Evolutionary conservation across 768 basidiomycete genomes (phyloP).

Genomic region (Lentinula lateritia): DNA sequence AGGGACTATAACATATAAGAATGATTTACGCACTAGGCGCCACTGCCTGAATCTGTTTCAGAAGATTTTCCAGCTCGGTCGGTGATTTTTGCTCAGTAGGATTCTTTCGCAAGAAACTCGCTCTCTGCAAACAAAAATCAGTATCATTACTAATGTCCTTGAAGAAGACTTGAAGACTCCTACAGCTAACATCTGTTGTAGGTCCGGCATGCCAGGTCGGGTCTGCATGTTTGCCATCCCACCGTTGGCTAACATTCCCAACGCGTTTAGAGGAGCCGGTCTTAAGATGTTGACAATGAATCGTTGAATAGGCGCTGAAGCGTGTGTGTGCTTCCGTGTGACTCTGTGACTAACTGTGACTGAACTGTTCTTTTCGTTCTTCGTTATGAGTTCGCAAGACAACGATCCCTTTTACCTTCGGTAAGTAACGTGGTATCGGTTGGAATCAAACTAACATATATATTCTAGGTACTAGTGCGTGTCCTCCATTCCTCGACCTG

Average conservation of each 20-base stretch:
- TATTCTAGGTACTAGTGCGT: neutral
- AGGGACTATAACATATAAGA: conserved; percentile 8
- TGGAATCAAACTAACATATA: neutral
- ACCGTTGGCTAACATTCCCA: conserved; percentile 32
- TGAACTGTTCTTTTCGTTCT: neutral
- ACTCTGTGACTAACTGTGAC: neutral
- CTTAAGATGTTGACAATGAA: neutral
- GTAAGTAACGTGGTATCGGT: neutral
- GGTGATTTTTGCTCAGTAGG: conserved; percentile 43
- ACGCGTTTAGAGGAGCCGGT: neutral
- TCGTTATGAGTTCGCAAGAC: neutral
- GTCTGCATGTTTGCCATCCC: conserved; percentile 23
- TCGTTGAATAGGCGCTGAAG: neutral
- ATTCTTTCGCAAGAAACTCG: conserved; percentile 44
- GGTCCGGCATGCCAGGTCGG: conserved; percentile 17
- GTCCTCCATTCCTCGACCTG: neutral
- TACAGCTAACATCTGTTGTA: conserved; percentile 40
- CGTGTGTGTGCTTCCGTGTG: neutral
- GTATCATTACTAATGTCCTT: conserved; percentile 9
- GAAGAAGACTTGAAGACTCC: conserved; percentile 14
- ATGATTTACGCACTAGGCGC: conserved; percentile 26
- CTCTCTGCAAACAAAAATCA: conserved; percentile 28
- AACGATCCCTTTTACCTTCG: neutral
- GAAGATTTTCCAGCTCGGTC: conserved; percentile 38
- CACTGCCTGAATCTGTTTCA: conserved; percentile 44